These are phyloP conservation scores for Lactarius deliciosus DNA, from an alignment of 768 basidiomycete species.

Conservation along the genomic window DNA sequence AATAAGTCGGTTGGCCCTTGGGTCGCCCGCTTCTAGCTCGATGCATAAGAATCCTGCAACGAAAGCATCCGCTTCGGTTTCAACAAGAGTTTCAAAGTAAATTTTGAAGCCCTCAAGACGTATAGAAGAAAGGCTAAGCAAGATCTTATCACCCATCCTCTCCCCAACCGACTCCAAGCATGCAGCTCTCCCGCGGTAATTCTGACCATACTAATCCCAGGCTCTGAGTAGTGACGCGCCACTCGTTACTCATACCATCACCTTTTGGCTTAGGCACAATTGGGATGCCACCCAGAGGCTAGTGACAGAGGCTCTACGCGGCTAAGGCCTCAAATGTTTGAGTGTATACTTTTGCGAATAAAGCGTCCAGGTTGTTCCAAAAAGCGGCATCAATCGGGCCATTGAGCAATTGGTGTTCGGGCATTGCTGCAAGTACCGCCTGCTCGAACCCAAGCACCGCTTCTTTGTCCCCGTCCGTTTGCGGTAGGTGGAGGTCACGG, in stretches of 20 bases:
- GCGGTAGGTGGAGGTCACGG: conserved; percentile 2
- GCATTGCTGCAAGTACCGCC: conserved; percentile 1
- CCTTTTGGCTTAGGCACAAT: too few relatives aligned
- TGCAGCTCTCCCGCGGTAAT: not conserved
- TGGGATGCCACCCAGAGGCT: too few relatives aligned
- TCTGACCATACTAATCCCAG: not conserved
- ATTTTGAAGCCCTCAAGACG: not conserved
- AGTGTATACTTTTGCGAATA: not conserved
- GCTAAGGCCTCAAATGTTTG: not conserved
- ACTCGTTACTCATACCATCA: too few relatives aligned
- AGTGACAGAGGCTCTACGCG: not conserved
- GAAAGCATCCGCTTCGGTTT: not conserved
- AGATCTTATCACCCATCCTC: not conserved
- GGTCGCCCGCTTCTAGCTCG: not conserved
- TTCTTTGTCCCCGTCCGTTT: not conserved
- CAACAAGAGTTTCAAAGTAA: not conserved
- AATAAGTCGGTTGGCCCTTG: too few relatives aligned
- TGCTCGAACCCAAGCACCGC: conserved; percentile 1
- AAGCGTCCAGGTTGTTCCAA: not conserved
- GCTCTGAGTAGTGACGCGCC: not conserved
- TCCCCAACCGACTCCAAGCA: not conserved
- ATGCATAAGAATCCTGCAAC: not conserved
- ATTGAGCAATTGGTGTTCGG: not conserved
- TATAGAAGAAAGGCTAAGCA: not conserved
- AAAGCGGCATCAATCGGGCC: not conserved